Conservation (phyloP, 2,329 filamentous ascomycete genomes). For the Aureobasidium sp. region DNA sequence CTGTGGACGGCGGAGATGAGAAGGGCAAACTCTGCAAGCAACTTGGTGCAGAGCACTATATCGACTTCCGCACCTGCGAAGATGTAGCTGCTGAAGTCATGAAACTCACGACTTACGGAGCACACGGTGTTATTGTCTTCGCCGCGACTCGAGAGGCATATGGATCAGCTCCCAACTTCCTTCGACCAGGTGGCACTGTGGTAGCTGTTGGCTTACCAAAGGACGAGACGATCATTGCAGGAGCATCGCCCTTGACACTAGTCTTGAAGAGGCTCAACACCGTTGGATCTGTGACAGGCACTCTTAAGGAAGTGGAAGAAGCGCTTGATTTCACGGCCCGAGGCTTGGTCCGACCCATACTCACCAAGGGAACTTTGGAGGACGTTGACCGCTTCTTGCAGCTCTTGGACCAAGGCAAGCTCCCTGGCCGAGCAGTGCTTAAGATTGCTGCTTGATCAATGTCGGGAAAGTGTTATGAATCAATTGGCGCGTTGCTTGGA, state of each 20-base stretch:
- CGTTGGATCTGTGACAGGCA: conserved; percentile 37
- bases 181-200: conserved; percentile 31
- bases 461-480: not conserved
- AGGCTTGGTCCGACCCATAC: conserved; percentile 34
- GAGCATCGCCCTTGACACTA: conserved; percentile 33
- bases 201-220: conserved; percentile 33
- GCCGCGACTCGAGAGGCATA: conserved; percentile 33
- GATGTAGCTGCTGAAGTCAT: conserved; percentile 31
- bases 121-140: conserved; percentile 33
- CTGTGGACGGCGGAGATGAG: conserved; percentile 32
- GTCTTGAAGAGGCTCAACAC: conserved; percentile 36
- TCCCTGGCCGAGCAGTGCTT: conserved; percentile 36
- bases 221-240: conserved; percentile 29
- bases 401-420: conserved; percentile 33
- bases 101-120: conserved; percentile 31
- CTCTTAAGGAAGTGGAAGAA: conserved; percentile 40
- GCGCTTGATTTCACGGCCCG: conserved; percentile 39
- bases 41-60: conserved; percentile 32
- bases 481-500: not conserved
- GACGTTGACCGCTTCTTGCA: conserved; percentile 35
- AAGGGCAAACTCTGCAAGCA: conserved; percentile 33
- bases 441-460: conserved; percentile 25
- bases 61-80: conserved; percentile 30
- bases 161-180: conserved; percentile 26
- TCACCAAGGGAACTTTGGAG: conserved; percentile 33